Percentiles rank a stretch among this genome's conserved stretches.
Conservation (phyloP, 2,329 filamentous ascomycete genomes). For the Alternaria solani region DNA sequence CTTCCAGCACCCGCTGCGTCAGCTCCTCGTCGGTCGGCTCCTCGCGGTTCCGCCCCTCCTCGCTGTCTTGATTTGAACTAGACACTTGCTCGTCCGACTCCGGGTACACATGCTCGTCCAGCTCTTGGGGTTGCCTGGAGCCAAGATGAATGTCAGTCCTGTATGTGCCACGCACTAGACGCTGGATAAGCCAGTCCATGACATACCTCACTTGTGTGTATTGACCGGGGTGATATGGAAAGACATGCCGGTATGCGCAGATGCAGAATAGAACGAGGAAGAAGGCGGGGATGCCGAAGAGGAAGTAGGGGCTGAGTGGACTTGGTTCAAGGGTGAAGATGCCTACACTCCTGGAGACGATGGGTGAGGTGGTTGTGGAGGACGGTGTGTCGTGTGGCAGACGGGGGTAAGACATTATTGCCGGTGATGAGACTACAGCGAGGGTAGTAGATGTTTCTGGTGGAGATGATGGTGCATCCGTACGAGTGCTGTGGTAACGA, state of each 20-base stretch:
- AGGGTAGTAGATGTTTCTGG: background rate
- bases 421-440: background rate
- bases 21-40: too few species aligned
- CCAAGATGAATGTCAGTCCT: slow-evolving; percentile 27
- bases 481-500: background rate
- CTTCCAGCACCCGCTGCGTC: too few species aligned
- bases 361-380: background rate
- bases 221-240: too few species aligned
- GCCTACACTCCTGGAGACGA: background rate
- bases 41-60: too few species aligned
- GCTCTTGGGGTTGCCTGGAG: slow-evolving; percentile 45
- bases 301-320: slow-evolving; percentile 61
- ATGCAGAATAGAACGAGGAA: slow-evolving; percentile 54
- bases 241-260: slow-evolving; percentile 52
- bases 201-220: slow-evolving; percentile 39
- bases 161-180: slow-evolving; percentile 41
- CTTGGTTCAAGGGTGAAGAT: background rate
- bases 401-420: background rate
- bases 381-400: background rate
- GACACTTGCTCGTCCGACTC: too few species aligned
- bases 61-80: too few species aligned
- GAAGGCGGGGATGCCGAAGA: slow-evolving; percentile 62
- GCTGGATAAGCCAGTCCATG: slow-evolving; percentile 45
- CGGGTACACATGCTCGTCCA: too few species aligned
- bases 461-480: background rate